Evolutionary conservation across 2,329 filamentous ascomycete genomes (phyloP).

Genomic region (Ploettnerulaceae sp.): DNA sequence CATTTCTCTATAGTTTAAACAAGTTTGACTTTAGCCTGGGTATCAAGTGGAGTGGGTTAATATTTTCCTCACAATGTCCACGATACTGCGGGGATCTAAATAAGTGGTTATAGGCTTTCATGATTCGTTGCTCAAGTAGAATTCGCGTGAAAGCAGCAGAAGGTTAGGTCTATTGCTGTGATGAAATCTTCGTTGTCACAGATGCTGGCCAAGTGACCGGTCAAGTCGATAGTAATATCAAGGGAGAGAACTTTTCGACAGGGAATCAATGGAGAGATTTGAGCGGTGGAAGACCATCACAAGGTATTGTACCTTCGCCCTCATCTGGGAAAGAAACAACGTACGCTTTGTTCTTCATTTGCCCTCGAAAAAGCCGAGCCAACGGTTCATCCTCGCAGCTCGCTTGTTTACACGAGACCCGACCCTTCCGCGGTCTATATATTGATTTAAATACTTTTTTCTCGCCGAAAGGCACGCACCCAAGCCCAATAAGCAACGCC

Average conservation of each 20-base stretch:
- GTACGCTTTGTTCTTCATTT: no score
- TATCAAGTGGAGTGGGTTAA: not conserved
- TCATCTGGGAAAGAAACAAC: no score
- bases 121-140: slow-evolving; percentile 11
- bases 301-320: slow-evolving; percentile 13
- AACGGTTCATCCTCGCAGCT: no score
- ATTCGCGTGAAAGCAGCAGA: slow-evolving; percentile 14
- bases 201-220: slow-evolving; percentile 11
- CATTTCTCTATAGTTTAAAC: no score
- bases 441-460: no score
- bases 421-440: no score
- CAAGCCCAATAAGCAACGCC: no score
- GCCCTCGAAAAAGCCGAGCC: no score
- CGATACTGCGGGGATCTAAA: no score
- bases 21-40: no score
- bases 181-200: slow-evolving; percentile 15
- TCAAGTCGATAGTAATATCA: slow-evolving; percentile 9
- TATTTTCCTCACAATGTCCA: not conserved
- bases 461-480: no score
- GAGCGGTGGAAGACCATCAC: slow-evolving; percentile 6
- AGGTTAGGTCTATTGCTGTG: slow-evolving; percentile 10
- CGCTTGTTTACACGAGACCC: no score
- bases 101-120: slow-evolving; percentile 9
- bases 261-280: not conserved
- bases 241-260: slow-evolving; percentile 4